Conservation (phyloP, 192 early-diverging fungal species). For the Geranomyces variabilis region DNA sequence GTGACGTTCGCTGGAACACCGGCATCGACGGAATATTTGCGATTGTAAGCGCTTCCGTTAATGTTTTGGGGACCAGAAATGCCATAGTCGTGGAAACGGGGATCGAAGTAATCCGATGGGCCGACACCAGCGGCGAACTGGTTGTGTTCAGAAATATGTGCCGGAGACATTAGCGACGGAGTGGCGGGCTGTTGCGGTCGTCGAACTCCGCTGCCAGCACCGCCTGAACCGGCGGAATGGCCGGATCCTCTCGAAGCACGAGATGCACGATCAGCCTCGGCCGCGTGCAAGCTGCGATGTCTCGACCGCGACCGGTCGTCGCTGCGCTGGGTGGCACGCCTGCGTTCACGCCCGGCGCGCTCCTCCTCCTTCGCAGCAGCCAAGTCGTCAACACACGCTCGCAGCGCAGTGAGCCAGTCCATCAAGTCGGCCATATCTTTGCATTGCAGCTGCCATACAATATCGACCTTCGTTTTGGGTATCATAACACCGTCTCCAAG, state of each 20-base stretch:
- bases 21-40: no score
- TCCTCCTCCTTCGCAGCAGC: neutral
- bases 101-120: neutral
- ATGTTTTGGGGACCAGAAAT: neutral
- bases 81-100: neutral
- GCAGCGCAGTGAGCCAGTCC: constrained; percentile 18
- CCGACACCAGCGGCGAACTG: neutral
- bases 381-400: neutral
- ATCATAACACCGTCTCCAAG: constrained; percentile 22
- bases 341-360: neutral
- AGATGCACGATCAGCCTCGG: neutral
- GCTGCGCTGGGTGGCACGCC: neutral
- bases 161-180: neutral
- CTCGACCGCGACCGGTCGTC: neutral
- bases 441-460: constrained; percentile 16
- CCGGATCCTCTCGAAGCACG: neutral
- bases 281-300: neutral
- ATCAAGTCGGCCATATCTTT: constrained; percentile 1
- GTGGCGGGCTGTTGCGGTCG: neutral
- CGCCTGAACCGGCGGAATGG: neutral
- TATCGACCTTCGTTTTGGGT: constrained; percentile 15
- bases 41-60: no score
- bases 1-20: no score
- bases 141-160: no score
- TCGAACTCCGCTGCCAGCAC: neutral